phyloP scores from a whole-genome alignment of 2,329 filamentous ascomycete species.

The Dactylellina sp. region DNA sequence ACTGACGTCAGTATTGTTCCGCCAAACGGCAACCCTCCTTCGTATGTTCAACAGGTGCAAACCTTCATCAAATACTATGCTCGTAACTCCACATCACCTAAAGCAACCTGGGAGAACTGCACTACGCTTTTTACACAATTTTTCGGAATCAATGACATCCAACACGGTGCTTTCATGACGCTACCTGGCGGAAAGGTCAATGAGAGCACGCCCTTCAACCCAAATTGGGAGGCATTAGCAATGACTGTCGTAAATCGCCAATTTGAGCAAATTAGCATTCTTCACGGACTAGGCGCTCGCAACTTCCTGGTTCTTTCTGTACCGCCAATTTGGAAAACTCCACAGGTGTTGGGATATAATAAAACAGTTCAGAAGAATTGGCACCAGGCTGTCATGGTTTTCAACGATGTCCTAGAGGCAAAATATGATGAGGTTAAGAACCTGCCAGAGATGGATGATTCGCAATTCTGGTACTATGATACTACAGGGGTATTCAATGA shows the following conservation, averaged over 20 bases:
- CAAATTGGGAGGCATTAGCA: conserved; percentile 1
- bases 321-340: conserved; percentile 8
- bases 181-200: neutral
- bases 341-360: conserved; percentile 5
- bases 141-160: conserved; percentile 20
- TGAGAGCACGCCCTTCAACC: conserved; percentile 11
- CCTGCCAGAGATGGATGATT: neutral
- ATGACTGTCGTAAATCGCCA: conserved; percentile 11
- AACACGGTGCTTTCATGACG: conserved; percentile 10
- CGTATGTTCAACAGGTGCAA: conserved; percentile 10
- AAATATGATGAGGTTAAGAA: conserved; percentile 5
- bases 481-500: conserved; percentile 10
- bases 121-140: conserved; percentile 17
- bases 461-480: conserved; percentile 16
- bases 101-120: conserved; percentile 9
- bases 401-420: neutral
- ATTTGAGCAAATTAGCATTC: conserved; percentile 5
- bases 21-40: neutral
- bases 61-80: conserved; percentile 13
- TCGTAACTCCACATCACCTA: conserved; percentile 5
- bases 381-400: neutral
- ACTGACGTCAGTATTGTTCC: conserved; percentile 3
- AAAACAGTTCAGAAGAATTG: conserved; percentile 10
- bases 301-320: conserved; percentile 10
- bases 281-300: conserved; percentile 1